These are phyloP conservation scores for Leptosphaerulina australis DNA, from an alignment of 2,329 filamentous ascomycete genomes.

Conservation along the genomic window DNA sequence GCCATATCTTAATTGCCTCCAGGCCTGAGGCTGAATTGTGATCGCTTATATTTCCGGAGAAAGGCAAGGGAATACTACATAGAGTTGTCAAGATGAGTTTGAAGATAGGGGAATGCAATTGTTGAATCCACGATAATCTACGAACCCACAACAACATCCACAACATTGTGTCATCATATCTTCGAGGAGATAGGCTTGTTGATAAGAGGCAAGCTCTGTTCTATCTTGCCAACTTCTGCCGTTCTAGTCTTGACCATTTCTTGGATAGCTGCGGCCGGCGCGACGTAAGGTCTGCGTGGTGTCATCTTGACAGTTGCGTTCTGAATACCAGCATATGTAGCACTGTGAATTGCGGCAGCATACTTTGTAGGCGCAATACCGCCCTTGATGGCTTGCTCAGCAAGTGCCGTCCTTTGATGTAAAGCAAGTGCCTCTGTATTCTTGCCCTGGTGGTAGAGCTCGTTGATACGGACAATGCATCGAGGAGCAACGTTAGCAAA, in stretches of 20 bases:
- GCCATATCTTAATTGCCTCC: background rate
- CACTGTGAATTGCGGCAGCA: slow-evolving; percentile 65
- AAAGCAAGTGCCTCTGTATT: slow-evolving; percentile 62
- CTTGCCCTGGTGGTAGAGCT: slow-evolving; percentile 62
- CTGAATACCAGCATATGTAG: slow-evolving; percentile 60
- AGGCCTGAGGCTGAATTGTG: slow-evolving; percentile 4
- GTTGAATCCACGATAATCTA: slow-evolving; percentile 3
- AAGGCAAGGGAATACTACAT: background rate
- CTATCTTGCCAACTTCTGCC: slow-evolving; percentile 29
- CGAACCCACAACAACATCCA: background rate
- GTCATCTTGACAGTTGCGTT: slow-evolving; percentile 22
- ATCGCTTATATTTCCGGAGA: background rate
- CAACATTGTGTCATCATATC: slow-evolving; percentile 6
- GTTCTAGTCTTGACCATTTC: slow-evolving; percentile 22
- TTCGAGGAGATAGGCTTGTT: slow-evolving; percentile 11
- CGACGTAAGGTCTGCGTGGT: slow-evolving; percentile 27
- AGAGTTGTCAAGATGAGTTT: background rate
- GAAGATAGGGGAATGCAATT: background rate
- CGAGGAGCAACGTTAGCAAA: slow-evolving; percentile 63
- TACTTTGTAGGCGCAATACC: slow-evolving; percentile 71
- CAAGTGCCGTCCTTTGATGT: slow-evolving; percentile 66
- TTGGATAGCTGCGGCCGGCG: slow-evolving; percentile 17
- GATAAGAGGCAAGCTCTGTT: slow-evolving; percentile 22
- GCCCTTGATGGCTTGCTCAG: slow-evolving; percentile 67
- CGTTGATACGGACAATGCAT: slow-evolving; percentile 62